Evolutionary conservation across 768 basidiomycete genomes (phyloP).

Genomic region (Gautieria morchelliformis): DNA sequence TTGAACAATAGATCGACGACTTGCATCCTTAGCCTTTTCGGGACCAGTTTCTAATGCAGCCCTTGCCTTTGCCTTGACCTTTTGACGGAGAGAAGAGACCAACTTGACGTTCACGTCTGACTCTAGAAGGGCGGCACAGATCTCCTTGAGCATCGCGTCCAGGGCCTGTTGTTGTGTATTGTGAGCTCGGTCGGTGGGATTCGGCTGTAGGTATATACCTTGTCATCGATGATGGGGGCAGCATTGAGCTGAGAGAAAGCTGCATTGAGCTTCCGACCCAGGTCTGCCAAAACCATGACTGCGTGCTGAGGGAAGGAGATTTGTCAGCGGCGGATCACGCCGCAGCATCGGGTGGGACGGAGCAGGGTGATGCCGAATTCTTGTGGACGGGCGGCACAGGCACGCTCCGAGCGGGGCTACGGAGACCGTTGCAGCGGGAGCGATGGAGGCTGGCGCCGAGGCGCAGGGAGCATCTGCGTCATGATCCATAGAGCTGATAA

Average conservation of each 20-base stretch:
- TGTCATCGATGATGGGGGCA: conserved; percentile 84
- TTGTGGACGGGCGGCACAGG: too few relatives aligned
- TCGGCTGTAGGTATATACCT: too few relatives aligned
- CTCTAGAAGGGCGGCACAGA: conserved; percentile 87
- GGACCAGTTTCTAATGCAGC: conserved; percentile 56
- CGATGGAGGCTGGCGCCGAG: too few relatives aligned
- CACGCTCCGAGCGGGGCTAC: too few relatives aligned
- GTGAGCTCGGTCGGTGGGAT: background rate
- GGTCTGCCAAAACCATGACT: conserved; percentile 92
- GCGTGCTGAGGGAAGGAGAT: too few relatives aligned
- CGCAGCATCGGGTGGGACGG: too few relatives aligned
- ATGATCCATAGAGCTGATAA: too few relatives aligned
- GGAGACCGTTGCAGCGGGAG: too few relatives aligned
- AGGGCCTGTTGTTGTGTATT: conserved; percentile 53
- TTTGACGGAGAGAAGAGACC: conserved; percentile 75
- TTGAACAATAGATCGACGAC: conserved; percentile 82
- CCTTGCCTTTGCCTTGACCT: conserved; percentile 87
- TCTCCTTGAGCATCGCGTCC: conserved; percentile 90
- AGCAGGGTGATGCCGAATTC: too few relatives aligned
- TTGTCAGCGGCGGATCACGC: too few relatives aligned
- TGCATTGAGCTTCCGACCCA: conserved; percentile 88
- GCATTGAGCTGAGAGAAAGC: conserved; percentile 85
- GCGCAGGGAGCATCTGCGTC: too few relatives aligned
- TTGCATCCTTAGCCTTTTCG: conserved; percentile 71
- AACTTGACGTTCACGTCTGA: conserved; percentile 98